Evolutionary conservation across 2,329 filamentous ascomycete genomes (phyloP).

Genomic region (Penicillium sp.): DNA sequence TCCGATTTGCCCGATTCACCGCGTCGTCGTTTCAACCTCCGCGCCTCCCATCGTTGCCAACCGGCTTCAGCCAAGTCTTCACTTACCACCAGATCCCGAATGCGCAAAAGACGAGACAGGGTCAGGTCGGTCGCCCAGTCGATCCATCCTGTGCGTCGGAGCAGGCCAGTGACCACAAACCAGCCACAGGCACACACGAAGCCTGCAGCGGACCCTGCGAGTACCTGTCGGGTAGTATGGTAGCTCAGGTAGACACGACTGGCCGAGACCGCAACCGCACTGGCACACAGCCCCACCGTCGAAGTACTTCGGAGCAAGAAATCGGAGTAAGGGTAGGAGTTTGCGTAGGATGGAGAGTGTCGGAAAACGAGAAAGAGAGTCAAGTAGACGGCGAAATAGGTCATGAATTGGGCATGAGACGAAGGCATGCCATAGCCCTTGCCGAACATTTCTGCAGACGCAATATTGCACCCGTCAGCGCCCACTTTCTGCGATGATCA

Average conservation of each 20-base stretch:
- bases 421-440: conserved; percentile 98
- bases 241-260: conserved; percentile 92
- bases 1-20: conserved; percentile 32
- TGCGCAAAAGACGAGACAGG: conserved; percentile 65
- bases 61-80: conserved; percentile 90
- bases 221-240: conserved; percentile 83
- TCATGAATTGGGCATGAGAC: conserved; percentile 92
- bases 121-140: conserved; percentile 70
- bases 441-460: conserved; percentile 64
- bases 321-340: conserved; percentile 44
- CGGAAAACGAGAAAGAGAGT: conserved; percentile 81
- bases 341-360: conserved; percentile 61
- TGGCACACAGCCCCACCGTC: conserved; percentile 58
- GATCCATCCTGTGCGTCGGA: conserved; percentile 69
- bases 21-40: conserved; percentile 35
- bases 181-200: conserved; percentile 70
- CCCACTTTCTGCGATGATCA: neutral
- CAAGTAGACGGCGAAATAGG: conserved; percentile 85
- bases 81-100: conserved; percentile 81
- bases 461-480: neutral
- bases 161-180: conserved; percentile 71
- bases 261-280: conserved; percentile 70
- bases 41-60: conserved; percentile 85
- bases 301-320: conserved; percentile 60
- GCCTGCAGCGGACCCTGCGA: conserved; percentile 76